Percentiles rank a stretch among this genome's conserved stretches.
These are phyloP conservation scores for Talaromyces verruculosus DNA, from an alignment of 2,329 filamentous ascomycete genomes.

Conservation along the genomic window DNA sequence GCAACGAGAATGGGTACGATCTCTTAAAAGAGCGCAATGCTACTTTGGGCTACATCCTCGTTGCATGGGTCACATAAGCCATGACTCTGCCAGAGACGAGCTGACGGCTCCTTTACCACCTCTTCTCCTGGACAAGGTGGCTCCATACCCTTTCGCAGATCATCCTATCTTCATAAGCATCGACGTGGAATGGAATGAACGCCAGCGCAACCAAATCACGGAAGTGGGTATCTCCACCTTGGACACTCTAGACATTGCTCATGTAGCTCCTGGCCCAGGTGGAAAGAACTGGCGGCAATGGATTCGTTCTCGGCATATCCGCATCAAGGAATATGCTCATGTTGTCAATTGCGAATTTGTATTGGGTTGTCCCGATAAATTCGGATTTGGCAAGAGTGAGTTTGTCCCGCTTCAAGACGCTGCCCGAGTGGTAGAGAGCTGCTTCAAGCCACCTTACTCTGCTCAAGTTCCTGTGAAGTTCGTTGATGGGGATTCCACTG, in stretches of 20 bases:
- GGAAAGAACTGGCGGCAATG: conserved; percentile 66
- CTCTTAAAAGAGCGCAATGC: conserved; percentile 64
- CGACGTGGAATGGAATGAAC: conserved; percentile 81
- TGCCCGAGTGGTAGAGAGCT: conserved; percentile 49
- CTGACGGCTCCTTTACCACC: conserved; percentile 31
- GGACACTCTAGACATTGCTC: conserved; percentile 64
- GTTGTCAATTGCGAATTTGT: conserved; percentile 69
- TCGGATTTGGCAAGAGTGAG: conserved; percentile 66
- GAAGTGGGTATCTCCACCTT: conserved; percentile 83
- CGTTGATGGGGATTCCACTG: conserved; percentile 17
- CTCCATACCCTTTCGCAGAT: conserved; percentile 51
- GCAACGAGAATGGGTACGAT: conserved; percentile 54
- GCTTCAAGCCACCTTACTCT: conserved; percentile 60
- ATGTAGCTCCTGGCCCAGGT: conserved; percentile 58
- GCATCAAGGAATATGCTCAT: conserved; percentile 67
- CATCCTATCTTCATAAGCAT: conserved; percentile 72
- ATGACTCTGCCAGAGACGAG: conserved; percentile 26
- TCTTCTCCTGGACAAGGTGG: conserved; percentile 49
- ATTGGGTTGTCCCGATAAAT: conserved; percentile 71
- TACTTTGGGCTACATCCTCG: conserved; percentile 67
- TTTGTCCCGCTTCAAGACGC: conserved; percentile 51
- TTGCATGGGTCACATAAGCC: conserved; percentile 7
- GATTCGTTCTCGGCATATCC: conserved; percentile 72
- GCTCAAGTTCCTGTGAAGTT: conserved; percentile 25
- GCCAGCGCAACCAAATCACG: conserved; percentile 65